Evolutionary conservation across 345 rosid species (phyloP).

Genomic region (Populus alba): DNA sequence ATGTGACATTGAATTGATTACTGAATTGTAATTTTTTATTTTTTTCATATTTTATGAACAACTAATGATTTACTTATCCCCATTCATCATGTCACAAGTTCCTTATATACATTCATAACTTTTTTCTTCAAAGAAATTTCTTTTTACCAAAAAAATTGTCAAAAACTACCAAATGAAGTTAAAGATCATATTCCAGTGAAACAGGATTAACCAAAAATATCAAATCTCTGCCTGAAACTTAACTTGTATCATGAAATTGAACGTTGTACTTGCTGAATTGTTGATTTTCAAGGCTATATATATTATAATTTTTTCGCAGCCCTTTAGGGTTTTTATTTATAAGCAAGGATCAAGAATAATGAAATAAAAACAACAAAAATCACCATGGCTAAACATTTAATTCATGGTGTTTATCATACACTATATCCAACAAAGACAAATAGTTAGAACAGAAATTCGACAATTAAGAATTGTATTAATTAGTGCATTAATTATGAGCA

Average conservation of each 20-base stretch:
- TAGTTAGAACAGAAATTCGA: constrained; percentile 4
- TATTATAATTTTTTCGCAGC: not conserved
- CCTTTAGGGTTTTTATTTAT: not conserved
- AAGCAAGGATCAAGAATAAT: not conserved
- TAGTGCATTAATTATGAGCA: not conserved
- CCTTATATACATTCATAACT: too few relatives aligned
- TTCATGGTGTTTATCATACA: not conserved
- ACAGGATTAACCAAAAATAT: not conserved
- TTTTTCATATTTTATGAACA: too few relatives aligned
- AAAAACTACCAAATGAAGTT: too few relatives aligned
- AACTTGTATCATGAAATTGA: not conserved
- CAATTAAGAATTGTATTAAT: not conserved
- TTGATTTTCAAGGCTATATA: not conserved
- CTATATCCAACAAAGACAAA: not conserved
- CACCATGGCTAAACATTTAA: not conserved
- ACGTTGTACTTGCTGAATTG: not conserved
- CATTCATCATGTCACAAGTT: too few relatives aligned
- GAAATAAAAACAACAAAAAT: not conserved
- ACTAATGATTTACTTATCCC: too few relatives aligned
- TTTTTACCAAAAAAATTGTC: too few relatives aligned
- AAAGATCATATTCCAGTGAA: too few relatives aligned
- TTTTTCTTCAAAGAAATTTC: too few relatives aligned
- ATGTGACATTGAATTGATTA: too few relatives aligned
- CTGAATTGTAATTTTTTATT: too few relatives aligned
- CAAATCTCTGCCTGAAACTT: not conserved